Evolutionary conservation across 78 protist genomes (phyloP), one percentile per base, ranked within the genome.

Genomic region (Ministeria vibrans): DNA sequence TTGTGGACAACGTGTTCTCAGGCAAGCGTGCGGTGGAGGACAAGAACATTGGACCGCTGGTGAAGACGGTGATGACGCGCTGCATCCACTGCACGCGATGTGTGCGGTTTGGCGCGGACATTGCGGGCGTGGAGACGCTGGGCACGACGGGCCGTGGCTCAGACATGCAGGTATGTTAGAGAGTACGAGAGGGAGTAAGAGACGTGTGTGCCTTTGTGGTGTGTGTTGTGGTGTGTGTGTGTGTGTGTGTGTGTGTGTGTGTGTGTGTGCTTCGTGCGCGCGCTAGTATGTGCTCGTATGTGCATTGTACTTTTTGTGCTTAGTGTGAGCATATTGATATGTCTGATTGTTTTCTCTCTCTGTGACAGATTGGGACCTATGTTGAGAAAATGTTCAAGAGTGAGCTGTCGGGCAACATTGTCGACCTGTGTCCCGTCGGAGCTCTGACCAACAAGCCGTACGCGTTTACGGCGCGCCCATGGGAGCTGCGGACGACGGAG

Each of bases 61-160:
- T 91, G 45, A 88, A 91, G 87, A 88, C 91, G 6, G 28, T 64
- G 34, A 91, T 91, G 95, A 91, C 82, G 63, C 85, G 95, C 1
- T 91, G 95, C 82, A 91, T 91, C 69, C 95, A 88, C 66, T 91
- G 95, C 84, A 91, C 95, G 32, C 85, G 95, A 9, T 91, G 95
- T 59, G 83, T 89, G 39, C 93, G 93, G 64, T 89, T 89, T 49
- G 82, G 88, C 53, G 30, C 7, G 32, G 93, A 89, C 82, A 69
- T 88, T 11, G 87, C 85, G 43, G 90, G 90, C 68, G 81, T 79
- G 38, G 83, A 82, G 34, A 70, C 39, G 69, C 81, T 89, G 55
- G 92, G 95, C 38, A 85, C 90, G 0, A 83, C 88, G 38, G 95
- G 95, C 9, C 84, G 95, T 28, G 95, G 95, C 49, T 81, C 79